Percentiles rank a stretch among this genome's conserved stretches.
Conservation (phyloP, 192 early-diverging fungal genomes). For the Lobosporangium transversale region DNA sequence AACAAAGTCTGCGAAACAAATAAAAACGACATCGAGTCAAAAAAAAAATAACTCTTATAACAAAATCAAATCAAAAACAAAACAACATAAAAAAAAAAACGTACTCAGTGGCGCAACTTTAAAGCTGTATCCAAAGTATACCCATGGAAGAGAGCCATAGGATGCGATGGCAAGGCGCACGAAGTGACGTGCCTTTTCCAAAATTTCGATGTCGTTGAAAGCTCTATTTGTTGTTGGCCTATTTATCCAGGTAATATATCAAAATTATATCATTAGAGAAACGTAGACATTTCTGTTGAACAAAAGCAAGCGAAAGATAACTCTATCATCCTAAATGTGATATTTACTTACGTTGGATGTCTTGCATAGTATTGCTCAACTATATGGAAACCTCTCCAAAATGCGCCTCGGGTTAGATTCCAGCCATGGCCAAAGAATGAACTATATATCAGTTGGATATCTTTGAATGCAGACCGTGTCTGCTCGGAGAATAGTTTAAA, state of each 20-base stretch:
- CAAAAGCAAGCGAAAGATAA: not conserved
- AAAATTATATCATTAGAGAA: too few relatives aligned
- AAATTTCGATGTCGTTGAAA: conserved; percentile 37
- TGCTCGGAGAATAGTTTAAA: conserved; percentile 44
- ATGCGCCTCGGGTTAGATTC: conserved; percentile 49
- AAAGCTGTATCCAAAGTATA: conserved; percentile 52
- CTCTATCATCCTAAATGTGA: too few relatives aligned
- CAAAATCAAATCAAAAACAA: not conserved
- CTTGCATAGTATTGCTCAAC: conserved; percentile 51
- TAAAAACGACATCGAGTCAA: too few relatives aligned
- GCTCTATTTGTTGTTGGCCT: conserved; percentile 47
- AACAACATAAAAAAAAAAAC: not conserved
- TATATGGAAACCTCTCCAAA: conserved; percentile 50
- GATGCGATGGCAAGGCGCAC: conserved; percentile 55
- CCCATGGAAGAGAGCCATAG: conserved; percentile 48
- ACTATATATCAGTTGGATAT: conserved; percentile 52
- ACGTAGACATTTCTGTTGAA: too few relatives aligned
- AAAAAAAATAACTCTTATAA: too few relatives aligned
- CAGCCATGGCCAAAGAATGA: conserved; percentile 57
- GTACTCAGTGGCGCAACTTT: conserved; percentile 47
- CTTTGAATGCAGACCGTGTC: conserved; percentile 54
- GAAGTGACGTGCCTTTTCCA: conserved; percentile 49
- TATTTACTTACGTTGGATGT: conserved; percentile 45
- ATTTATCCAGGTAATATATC: too few relatives aligned
- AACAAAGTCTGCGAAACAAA: conserved; percentile 41